Evolutionary conservation across 108 stramenopile species (phyloP).

Genomic region (Ochromonas danica): DNA sequence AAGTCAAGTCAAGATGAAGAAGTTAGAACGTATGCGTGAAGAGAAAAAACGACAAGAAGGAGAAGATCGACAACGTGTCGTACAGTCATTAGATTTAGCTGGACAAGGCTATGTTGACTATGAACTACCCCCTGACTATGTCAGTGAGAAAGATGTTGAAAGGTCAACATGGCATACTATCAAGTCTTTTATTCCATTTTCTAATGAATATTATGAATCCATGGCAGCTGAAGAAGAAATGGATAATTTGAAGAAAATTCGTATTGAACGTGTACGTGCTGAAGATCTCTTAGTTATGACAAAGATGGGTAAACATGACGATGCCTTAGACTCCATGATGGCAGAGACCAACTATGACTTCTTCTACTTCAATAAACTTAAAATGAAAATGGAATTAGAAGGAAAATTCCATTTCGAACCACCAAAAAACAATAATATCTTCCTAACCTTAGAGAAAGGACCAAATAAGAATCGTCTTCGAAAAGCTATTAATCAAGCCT

Average conservation of each 20-base stretch:
- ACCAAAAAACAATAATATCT: background rate
- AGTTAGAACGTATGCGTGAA: background rate
- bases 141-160: constrained; percentile 4
- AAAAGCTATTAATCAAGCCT: background rate
- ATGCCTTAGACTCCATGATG: constrained; percentile 33
- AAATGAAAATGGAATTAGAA: constrained; percentile 28
- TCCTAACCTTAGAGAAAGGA: background rate
- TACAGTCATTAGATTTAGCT: background rate
- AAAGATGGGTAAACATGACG: constrained; percentile 21
- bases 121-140: constrained; percentile 27
- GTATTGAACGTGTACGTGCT: background rate
- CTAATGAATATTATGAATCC: constrained; percentile 33
- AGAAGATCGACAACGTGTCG: background rate
- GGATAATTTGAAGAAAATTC: constrained; percentile 33
- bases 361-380: constrained; percentile 36
- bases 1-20: no score
- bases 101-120: constrained; percentile 10
- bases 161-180: background rate
- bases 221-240: constrained; percentile 32
- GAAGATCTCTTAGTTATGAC: background rate
- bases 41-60: background rate
- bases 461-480: constrained; percentile 8
- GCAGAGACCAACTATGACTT: constrained; percentile 35
- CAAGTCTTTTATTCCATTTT: constrained; percentile 20
- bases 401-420: constrained; percentile 13